Conservation (phyloP, 2,329 filamentous ascomycete species). For the Aspergillus arachidicola region DNA sequence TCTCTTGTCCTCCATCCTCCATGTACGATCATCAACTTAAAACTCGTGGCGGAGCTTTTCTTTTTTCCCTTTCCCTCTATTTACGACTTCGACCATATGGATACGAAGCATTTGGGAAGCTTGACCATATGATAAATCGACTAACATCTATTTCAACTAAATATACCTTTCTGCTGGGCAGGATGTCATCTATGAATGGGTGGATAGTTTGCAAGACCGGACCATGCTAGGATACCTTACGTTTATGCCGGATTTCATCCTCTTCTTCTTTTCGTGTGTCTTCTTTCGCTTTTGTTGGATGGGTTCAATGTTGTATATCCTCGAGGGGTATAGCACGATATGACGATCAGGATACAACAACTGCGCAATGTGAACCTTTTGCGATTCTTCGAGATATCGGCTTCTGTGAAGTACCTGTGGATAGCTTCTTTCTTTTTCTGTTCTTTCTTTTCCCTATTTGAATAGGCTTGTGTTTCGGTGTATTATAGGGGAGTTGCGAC, state of each 20-base stretch:
- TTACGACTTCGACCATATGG: neutral
- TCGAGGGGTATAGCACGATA: constrained; percentile 9
- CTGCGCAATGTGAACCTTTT: constrained; percentile 1
- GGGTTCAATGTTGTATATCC: neutral
- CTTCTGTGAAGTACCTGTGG: constrained; percentile 3
- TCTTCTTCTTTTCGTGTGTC: neutral
- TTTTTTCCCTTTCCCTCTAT: constrained; percentile 5
- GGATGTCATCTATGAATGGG: constrained; percentile 4
- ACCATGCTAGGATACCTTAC: neutral
- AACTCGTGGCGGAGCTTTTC: neutral
- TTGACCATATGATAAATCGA: constrained; percentile 7
- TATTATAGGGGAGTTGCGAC: constrained; percentile 8
- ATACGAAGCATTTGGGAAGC: neutral
- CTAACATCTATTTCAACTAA: constrained; percentile 2
- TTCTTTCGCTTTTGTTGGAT: constrained; percentile 10
- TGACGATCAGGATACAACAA: constrained; percentile 5
- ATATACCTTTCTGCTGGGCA: constrained; percentile 3
- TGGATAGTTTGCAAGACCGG: neutral
- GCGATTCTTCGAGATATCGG: neutral
- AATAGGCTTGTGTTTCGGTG: constrained; percentile 7
- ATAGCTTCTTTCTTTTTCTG: constrained; percentile 7
- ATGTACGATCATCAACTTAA: neutral
- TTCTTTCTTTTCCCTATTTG: neutral
- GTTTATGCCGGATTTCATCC: neutral
- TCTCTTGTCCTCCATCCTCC: neutral